Conservation (phyloP, 2,329 filamentous ascomycete genomes). For the Stemphylium vesicarium region DNA sequence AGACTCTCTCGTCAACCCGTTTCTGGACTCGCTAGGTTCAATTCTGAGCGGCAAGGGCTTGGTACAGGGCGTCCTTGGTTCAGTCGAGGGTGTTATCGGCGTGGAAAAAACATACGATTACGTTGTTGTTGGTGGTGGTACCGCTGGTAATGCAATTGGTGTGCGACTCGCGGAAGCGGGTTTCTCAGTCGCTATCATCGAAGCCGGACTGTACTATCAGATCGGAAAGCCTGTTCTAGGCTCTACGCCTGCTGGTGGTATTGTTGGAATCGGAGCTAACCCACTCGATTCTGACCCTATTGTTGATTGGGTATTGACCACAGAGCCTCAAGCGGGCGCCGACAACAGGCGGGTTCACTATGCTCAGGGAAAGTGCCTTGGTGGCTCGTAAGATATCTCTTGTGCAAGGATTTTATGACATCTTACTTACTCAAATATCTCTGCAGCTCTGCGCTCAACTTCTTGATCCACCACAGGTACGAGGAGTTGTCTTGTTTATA, state of each 20-base stretch:
- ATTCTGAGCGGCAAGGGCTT: background rate
- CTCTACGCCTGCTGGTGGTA: constrained; percentile 17
- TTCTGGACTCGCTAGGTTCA: background rate
- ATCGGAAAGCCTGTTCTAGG: constrained; percentile 21
- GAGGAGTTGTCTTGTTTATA: background rate
- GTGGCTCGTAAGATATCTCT: background rate
- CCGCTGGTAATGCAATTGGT: constrained; percentile 25
- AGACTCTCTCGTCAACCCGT: background rate
- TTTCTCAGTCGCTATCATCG: constrained; percentile 1
- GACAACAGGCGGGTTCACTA: background rate
- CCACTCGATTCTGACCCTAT: constrained; percentile 21
- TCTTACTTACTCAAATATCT: too few relatives aligned
- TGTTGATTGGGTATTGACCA: constrained; percentile 7
- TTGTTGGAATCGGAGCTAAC: constrained; percentile 1
- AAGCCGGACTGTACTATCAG: constrained; percentile 33
- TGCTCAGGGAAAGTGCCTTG: constrained; percentile 3
- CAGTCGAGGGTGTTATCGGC: background rate
- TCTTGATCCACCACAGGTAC: background rate
- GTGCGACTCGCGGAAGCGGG: constrained; percentile 28
- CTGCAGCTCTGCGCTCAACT: background rate
- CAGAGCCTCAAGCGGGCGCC: background rate
- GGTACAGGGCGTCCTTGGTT: background rate
- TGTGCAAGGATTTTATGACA: too few relatives aligned
- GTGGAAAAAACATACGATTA: constrained; percentile 26
- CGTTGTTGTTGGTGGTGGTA: constrained; percentile 34